Percentiles rank a stretch among this genome's conserved stretches.
phyloP scores from a whole-genome alignment of 2,329 filamentous ascomycete genomes.

The Nakataea oryzae region DNA sequence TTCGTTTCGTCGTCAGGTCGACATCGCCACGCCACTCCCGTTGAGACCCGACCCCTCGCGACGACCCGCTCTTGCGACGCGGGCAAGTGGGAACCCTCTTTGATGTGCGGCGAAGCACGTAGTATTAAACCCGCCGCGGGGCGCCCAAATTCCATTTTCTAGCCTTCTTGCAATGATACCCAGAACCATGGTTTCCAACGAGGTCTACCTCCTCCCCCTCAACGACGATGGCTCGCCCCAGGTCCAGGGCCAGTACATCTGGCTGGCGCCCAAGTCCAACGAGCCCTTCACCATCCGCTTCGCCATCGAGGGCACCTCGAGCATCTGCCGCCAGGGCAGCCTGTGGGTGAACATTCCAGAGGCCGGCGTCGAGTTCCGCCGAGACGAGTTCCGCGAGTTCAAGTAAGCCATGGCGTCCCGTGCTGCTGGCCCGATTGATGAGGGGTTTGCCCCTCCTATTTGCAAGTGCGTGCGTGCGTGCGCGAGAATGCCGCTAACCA shows the following conservation, averaged over 20 bases:
- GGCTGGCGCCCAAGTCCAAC: conserved; percentile 64
- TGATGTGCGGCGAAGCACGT: not conserved
- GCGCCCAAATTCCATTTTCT: not conserved
- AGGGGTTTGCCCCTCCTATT: conserved; percentile 6
- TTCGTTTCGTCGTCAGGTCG: not conserved
- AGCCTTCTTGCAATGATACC: conserved; percentile 40
- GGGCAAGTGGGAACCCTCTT: not conserved
- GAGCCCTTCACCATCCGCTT: conserved; percentile 78
- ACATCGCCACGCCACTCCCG: not conserved
- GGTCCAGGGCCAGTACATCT: conserved; percentile 74
- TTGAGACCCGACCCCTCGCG: not conserved
- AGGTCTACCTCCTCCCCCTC: conserved; percentile 81
- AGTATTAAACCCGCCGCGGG: not conserved
- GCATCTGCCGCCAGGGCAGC: conserved; percentile 87
- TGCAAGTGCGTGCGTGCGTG: too few relatives aligned
- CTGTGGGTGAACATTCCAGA: conserved; percentile 94
- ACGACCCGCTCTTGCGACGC: not conserved
- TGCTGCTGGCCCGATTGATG: not conserved
- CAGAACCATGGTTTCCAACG: conserved; percentile 51
- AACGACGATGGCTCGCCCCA: conserved; percentile 90
- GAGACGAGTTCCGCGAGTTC: conserved; percentile 75
- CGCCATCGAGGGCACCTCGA: conserved; percentile 87
- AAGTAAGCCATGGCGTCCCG: conserved; percentile 50
- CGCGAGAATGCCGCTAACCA: not conserved
- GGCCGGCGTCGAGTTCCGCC: conserved; percentile 62